Conservation (phyloP, 805 yeast genomes). For the Myxozyma geophila region DNA sequence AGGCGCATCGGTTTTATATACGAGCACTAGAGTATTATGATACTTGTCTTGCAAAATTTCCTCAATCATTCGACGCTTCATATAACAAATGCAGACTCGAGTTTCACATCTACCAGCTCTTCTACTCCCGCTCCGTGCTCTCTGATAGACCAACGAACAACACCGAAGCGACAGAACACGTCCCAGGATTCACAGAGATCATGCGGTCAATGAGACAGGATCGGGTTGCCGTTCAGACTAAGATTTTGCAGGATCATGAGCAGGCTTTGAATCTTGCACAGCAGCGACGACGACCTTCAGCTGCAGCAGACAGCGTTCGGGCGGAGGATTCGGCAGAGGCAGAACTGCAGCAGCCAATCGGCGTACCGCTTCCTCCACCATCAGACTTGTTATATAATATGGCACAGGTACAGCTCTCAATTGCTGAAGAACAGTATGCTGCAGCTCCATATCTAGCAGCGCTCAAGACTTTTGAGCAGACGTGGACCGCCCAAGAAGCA, state of each 20-base stretch:
- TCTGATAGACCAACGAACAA: background rate
- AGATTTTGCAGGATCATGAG: conserved; percentile 30
- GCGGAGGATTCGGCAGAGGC: background rate
- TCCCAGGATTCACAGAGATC: background rate
- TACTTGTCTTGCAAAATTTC: conserved; percentile 20
- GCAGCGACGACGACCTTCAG: conserved; percentile 1
- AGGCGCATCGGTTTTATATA: conserved; percentile 32
- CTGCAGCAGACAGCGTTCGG: background rate
- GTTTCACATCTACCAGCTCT: conserved; percentile 30
- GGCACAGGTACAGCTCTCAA: conserved; percentile 32
- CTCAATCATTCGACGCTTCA: conserved; percentile 33
- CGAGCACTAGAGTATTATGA: conserved; percentile 28
- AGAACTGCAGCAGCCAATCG: background rate
- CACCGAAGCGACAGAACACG: background rate
- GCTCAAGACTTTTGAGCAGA: conserved; percentile 25
- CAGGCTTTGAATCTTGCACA: conserved; percentile 18
- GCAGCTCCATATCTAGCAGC: conserved; percentile 23
- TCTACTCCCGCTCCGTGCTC: conserved; percentile 16
- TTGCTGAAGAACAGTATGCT: conserved; percentile 34
- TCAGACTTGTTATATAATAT: conserved; percentile 34
- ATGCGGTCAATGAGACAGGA: conserved; percentile 18
- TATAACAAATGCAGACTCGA: conserved; percentile 34
- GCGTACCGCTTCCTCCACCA: conserved; percentile 8
- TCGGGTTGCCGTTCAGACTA: conserved; percentile 8
- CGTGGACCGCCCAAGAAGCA: conserved; percentile 27